Base-by-base conservation (phyloP, 2,329 filamentous ascomycete species). In the Aspergillus aculeatinus region DNA sequence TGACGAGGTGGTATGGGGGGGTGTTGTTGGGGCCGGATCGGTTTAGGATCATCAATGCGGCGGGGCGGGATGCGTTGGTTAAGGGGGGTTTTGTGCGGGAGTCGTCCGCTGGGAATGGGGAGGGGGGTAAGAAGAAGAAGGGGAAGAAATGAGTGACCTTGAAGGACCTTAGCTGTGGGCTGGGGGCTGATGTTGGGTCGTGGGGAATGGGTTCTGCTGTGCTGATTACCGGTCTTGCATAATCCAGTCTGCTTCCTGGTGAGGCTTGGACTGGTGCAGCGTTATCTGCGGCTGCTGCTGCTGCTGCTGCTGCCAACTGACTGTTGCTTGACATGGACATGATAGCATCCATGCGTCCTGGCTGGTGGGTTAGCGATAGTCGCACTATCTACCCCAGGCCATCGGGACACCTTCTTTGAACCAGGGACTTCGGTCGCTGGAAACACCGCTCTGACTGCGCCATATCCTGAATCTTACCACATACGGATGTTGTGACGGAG, bases 1-100 rank as follows among this genome's bases (percentile, higher is more conserved):
- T 99, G 29, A 92, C 91, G 44, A 81, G 95, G 63, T 99, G 95
- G 95, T 99, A 96, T 76, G 95, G 95, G 4, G 95, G 95, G 1
- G 85, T 96, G 60, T 89, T 92, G 68, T 78, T 99, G 50, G 95
- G 95, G 0, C 93, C 94, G 53, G 89, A 93, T 74, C 82, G 95
- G 65, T 99, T 99, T 73, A 87, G 92, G 12, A 81, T 96, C 57
- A 98, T 99, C 72, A 97, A 97, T 73, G 84, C 85, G 58, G 90
- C 88, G 9, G 93, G 92, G 7, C 85, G 93, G 70, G 92, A 97
- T 77, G 90, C 89, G 0, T 83, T 98, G 64, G 85, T 97, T 10
- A 86, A 86, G 71, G 92, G 89, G 0, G 90, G 89, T 0, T 85
- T 91, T 67, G 87, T 85, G 10, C 81, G 80, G 59, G 86, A 88